Base-by-base conservation (phyloP, 768 basidiomycete species). In the Russula brevipes region DNA sequence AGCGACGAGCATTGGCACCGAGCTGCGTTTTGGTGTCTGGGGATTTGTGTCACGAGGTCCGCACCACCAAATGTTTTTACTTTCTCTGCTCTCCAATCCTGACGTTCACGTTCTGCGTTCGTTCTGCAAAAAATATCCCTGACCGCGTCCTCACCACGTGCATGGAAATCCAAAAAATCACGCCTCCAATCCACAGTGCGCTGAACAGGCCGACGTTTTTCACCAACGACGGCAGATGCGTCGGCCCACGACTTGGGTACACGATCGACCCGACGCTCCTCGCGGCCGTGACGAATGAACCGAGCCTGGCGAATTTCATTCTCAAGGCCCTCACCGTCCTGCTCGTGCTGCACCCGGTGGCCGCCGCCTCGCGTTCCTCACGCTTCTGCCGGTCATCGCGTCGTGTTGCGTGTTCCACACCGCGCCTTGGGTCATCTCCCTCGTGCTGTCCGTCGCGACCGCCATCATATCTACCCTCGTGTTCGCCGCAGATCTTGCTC, bases 21-120 rank as follows among this genome's bases (percentile, higher is more conserved):
- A 79, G 67, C 73, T 91, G 10, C 80, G 83, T 41, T 87, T 92
- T 64, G 92, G 92, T 4, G 86, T 92, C 5, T 93, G 91, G 87
- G 92, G 92, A 0, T 78, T 86, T 94, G 92, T 73, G 85, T 85
- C 1, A 73, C 73, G n/a, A 82, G 78, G 84, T 80, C 60, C 61
- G 70, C 64, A 14, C 55, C 30, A 9, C 12, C 46, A 10, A 19
- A 7, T 4, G 11, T 9, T n/a, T 1, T 6, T 53, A 7, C 5
- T 16, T 24, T 6, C 14, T 8, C 14, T 36, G 1, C 6, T 24
- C n/a, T 17, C 6, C 5, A 3, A 14, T 33, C 50, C 41, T n/a
- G 3, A 9, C 57, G 7, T 24, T 24, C 12, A 39, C 33, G 31
- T 51, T 16, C n/a, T n/a, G n/a, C n/a, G n/a, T n/a, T n/a, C n/a